Evolutionary conservation across 176 grass and related monocot species (phyloP).

Genomic region (Microstegium vimineum): DNA sequence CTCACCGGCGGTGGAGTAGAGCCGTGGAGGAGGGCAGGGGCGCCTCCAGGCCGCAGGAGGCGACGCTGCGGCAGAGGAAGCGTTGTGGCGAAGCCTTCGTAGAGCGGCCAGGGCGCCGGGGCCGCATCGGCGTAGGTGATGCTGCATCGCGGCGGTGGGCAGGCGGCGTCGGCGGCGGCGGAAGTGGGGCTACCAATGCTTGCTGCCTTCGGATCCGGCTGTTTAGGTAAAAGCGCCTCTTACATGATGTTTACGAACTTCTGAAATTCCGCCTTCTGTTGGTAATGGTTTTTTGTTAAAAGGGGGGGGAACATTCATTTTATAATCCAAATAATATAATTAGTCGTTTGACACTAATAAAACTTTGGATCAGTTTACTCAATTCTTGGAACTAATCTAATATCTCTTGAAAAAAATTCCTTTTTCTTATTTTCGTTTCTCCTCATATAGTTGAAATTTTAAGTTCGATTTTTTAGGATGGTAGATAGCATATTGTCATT

Average conservation of each 20-base stretch:
- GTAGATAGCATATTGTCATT: no score
- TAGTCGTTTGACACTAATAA: neutral
- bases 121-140: constrained; percentile 33
- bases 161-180: constrained; percentile 3
- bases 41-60: neutral
- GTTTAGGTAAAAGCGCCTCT: neutral
- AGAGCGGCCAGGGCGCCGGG: constrained; percentile 24
- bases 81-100: neutral
- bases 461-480: no score
- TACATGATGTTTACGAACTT: neutral
- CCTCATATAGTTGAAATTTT: neutral
- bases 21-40: neutral
- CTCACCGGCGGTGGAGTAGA: constrained; percentile 35
- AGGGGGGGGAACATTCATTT: neutral
- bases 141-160: constrained; percentile 29
- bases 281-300: neutral
- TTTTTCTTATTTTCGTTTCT: neutral
- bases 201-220: neutral
- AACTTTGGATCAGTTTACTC: neutral
- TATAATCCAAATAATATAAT: neutral
- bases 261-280: neutral
- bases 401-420: neutral
- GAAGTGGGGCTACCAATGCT: neutral
- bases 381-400: neutral
- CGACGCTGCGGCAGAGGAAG: neutral